Base-by-base conservation (phyloP, 2,329 filamentous ascomycete genomes). In the Leptoxyphium fumago region DNA sequence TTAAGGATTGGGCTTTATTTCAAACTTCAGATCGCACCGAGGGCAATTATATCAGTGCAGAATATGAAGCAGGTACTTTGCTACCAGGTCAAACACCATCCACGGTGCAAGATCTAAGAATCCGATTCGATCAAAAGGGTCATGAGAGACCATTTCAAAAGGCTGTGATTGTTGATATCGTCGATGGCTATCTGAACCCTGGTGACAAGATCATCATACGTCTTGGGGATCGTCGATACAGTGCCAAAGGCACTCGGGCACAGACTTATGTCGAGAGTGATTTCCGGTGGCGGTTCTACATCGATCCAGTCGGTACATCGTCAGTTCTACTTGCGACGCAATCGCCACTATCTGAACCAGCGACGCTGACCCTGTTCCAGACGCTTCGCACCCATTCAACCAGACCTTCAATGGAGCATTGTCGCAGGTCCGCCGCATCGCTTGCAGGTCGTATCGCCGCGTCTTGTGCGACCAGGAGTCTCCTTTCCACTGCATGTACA, bases 61-160 rank as follows among this genome's bases (percentile, higher is more conserved):
- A 63, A 45, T 63, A 63, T 15, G 38, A 41, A 21, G 45, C 60
- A 1, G 51, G 50, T 1, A 38, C 49, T 51, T 26, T 26, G 21
- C 4, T 7, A 26, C 52, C 54, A 1, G 53, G 54, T 0, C 60
- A 64, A 40, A 57, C 54, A 1, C 48, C 59, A 4, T 61, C 62
- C 1, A 64, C 61, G 1, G 59, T 63, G 0, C 61, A 64, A 42
- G 50, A 41, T 0, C 50, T 63, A 2, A 40, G 54, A 7, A 56
- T 63, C 4, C 54, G 61, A 5, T 64, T 64, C 41, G 61, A 64
- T 48, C 60, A 64, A 42, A 64, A 64, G 42, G 62, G 61, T 14
- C 60, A 63, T 38, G 61, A 64, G 47, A 45, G 61, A 7, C 62
- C 61, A 1, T 64, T 62, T 28, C 61, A 64, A 34, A 64, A 64